A percentile compares a stretch with the other conserved stretches of the same genome.
Evolutionary conservation across 805 yeast genomes (phyloP).

Genomic region (Cyberlindnera mrakii): DNA sequence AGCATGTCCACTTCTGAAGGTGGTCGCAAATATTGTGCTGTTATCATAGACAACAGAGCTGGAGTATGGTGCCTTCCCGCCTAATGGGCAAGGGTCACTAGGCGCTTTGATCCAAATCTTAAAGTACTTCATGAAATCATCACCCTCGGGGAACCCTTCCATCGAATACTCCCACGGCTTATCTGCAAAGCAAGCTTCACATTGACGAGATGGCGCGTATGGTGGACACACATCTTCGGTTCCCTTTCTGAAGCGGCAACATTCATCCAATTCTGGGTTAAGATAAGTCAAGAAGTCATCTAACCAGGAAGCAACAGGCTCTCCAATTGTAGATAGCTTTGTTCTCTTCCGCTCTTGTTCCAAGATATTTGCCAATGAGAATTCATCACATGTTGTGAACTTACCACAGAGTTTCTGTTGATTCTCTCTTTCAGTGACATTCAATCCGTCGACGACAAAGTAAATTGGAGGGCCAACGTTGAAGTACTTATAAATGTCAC

Average conservation of each 20-base stretch:
- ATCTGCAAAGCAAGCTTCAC: slow-evolving; percentile 65
- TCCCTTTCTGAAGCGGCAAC: slow-evolving; percentile 68
- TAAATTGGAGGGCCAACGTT: slow-evolving; percentile 91
- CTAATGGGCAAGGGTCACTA: slow-evolving; percentile 89
- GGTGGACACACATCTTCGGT: slow-evolving; percentile 56
- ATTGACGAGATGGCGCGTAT: slow-evolving; percentile 58
- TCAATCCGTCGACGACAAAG: slow-evolving; percentile 67
- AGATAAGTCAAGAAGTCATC: slow-evolving; percentile 87
- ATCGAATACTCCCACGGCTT: slow-evolving; percentile 64
- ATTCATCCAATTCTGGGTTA: slow-evolving; percentile 79
- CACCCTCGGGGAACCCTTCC: slow-evolving; percentile 77
- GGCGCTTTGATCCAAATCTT: slow-evolving; percentile 77
- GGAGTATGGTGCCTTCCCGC: slow-evolving; percentile 91
- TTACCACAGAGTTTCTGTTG: slow-evolving; percentile 84
- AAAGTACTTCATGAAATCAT: slow-evolving; percentile 66
- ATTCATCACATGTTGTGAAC: slow-evolving; percentile 76
- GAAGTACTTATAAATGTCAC: slow-evolving; percentile 65
- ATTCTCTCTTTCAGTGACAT: slow-evolving; percentile 50
- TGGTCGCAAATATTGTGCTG: slow-evolving; percentile 44
- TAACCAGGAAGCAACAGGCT: slow-evolving; percentile 88
- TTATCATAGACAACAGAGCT: slow-evolving; percentile 41
- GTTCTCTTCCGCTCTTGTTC: slow-evolving; percentile 79
- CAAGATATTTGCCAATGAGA: slow-evolving; percentile 70
- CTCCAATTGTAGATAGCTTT: slow-evolving; percentile 57
- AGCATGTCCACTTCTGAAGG: slow-evolving; percentile 73